Percentiles rank a stretch among this genome's conserved stretches.
phyloP scores from a whole-genome alignment of 2,329 filamentous ascomycete species.

The Albophoma yamanashiensis region DNA sequence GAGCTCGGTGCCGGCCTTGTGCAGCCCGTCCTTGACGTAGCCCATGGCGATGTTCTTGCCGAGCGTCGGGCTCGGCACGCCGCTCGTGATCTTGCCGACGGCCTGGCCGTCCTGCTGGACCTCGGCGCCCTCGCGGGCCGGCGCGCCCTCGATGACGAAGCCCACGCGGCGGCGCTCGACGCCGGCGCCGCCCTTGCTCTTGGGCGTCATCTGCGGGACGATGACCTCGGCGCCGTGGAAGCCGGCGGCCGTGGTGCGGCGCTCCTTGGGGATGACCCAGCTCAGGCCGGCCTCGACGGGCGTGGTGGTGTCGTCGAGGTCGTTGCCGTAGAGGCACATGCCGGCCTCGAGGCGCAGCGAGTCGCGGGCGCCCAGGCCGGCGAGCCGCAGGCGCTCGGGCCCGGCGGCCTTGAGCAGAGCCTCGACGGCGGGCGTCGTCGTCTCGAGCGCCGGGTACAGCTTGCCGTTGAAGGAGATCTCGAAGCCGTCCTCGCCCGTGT shows the following conservation, averaged over 20 bases:
- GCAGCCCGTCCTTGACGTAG: conserved; percentile 69
- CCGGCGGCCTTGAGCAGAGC: conserved; percentile 57
- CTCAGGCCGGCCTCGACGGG: conserved; percentile 45
- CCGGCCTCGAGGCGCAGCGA: conserved; percentile 89
- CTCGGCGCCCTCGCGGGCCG: conserved; percentile 79
- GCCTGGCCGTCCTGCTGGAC: conserved; percentile 57
- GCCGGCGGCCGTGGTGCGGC: conserved; percentile 54
- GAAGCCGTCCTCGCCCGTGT: conserved; percentile 97
- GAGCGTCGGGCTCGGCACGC: conserved; percentile 77
- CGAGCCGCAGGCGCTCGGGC: conserved; percentile 56
- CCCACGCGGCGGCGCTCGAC: conserved; percentile 68
- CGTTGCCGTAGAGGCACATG: conserved; percentile 99
- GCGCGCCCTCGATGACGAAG: conserved; percentile 72
- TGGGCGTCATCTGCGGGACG: conserved; percentile 62
- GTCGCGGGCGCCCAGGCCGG: conserved; percentile 84
- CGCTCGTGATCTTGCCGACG: conserved; percentile 77
- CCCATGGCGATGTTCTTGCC: conserved; percentile 95
- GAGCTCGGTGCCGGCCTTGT: conserved; percentile 77
- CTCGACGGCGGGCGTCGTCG: conserved; percentile 48
- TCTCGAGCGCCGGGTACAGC: conserved; percentile 28
- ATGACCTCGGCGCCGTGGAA: conserved; percentile 81
- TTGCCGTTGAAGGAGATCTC: conserved; percentile 67
- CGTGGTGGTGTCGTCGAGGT: conserved; percentile 69
- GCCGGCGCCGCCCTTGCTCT: conserved; percentile 60
- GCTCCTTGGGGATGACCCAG: conserved; percentile 80